Evolutionary conservation across 805 yeast species (phyloP), one percentile per base, ranked within the genome.

Genomic region (Suhomyces sp.): DNA sequence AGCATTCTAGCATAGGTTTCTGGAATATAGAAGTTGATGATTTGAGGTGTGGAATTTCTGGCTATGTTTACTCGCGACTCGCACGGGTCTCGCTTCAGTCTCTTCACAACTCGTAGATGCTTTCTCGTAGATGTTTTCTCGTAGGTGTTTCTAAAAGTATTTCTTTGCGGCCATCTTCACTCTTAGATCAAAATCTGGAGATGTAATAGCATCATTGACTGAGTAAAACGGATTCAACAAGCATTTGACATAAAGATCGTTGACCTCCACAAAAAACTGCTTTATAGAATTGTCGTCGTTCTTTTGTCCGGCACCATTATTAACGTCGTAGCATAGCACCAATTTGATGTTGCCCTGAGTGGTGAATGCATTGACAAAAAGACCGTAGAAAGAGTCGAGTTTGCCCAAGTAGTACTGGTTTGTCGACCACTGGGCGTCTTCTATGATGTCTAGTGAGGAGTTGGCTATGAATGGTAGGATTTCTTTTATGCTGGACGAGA

Each of bases 291-390:
- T 91, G 58, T 93, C 97, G 52, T 75, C 79, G 53, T 69, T 61
- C 46, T 50, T 41, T 44, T 44, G 50, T 4, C 42, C 42, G 27
- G 48, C 22, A 22, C 78, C 56, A 15, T 36, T 36, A 12, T 17
- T 13, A 4, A 47, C 49, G 50, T 73, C 79, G 55, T 71, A 67
- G 54, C 78, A 74, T 57, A 94, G 78, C 19, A 94, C 69, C 57
- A 93, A 82, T 66, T 90, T 90, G 60, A 89, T 81, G 63, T 90
- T 92, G 5, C 97, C 93, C 49, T 91, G 91, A 0, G 97, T 90
- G 41, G 93, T 78, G 65, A 84, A 94, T 3, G 93, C 96, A 51
- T 90, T 88, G n/a, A 93, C 82, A 47, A 79, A 73, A 58, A 85
- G 83, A 5, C 94, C 96, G 67, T 92, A 90, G 68, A 90, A 93